Evolutionary conservation across 148 eudicot genomes (phyloP).

Genomic region (Chenopodium formosanum): DNA sequence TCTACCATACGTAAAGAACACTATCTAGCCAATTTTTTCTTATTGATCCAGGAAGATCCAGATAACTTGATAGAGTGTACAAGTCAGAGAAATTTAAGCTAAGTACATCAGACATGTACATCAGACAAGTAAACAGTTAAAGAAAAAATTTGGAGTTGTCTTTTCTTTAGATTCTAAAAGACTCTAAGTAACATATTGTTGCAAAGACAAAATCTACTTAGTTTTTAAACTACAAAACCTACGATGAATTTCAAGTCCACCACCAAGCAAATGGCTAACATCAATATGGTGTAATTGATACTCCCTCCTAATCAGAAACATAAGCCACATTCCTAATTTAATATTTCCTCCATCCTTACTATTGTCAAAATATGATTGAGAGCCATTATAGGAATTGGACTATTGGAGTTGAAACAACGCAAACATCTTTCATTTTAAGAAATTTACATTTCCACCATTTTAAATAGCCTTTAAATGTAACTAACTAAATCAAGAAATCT

Average conservation of each 20-base stretch:
- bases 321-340: not conserved
- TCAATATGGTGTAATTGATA: not conserved
- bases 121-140: not conserved
- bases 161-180: not conserved
- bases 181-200: not conserved
- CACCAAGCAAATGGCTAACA: too few relatives aligned
- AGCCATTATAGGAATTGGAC: too few relatives aligned
- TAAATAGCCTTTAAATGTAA: too few relatives aligned
- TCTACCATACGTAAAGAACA: not conserved
- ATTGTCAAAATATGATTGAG: too few relatives aligned
- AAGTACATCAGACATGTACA: not conserved
- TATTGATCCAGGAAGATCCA: not conserved
- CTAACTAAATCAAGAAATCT: too few relatives aligned
- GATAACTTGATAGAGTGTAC: not conserved
- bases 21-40: not conserved
- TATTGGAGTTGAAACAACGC: too few relatives aligned
- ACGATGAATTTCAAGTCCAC: not conserved
- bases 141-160: not conserved
- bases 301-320: not conserved
- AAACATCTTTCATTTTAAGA: too few relatives aligned
- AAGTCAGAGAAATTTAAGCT: not conserved
- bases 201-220: not conserved
- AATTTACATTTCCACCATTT: too few relatives aligned
- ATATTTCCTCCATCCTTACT: too few relatives aligned
- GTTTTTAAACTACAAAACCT: not conserved